phyloP scores from a whole-genome alignment of 2,329 filamentous ascomycete species.

The Fusarium xyrophilum region DNA sequence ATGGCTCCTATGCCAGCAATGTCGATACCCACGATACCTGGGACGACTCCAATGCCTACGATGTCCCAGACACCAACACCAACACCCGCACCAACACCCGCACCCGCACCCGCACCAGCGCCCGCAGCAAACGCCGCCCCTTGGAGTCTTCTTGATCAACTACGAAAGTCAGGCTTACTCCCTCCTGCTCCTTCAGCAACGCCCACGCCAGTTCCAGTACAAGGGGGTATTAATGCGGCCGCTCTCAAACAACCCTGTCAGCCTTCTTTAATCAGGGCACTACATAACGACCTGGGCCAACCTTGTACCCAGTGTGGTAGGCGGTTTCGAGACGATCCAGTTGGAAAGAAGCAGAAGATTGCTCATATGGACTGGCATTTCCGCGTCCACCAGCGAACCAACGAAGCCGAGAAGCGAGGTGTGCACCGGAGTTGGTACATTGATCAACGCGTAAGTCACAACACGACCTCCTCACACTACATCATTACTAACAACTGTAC shows the following conservation, averaged over 20 bases:
- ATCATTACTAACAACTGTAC: constrained; percentile 38
- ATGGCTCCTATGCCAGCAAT: constrained; percentile 52
- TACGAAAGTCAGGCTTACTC: constrained; percentile 73
- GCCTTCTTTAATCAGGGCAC: constrained; percentile 72
- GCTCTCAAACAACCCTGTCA: constrained; percentile 79
- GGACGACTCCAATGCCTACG: constrained; percentile 56
- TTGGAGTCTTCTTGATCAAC: constrained; percentile 68
- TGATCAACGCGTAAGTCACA: constrained; percentile 74
- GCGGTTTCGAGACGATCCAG: constrained; percentile 78
- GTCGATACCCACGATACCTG: constrained; percentile 20
- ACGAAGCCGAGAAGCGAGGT: constrained; percentile 82
- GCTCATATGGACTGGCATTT: constrained; percentile 99
- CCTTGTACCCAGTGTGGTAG: constrained; percentile 92
- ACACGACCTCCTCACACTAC: neutral
- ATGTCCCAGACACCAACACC: constrained; percentile 43
- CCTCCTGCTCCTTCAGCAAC: constrained; percentile 52
- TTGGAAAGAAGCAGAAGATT: constrained; percentile 84
- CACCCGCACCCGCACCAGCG: constrained; percentile 45
- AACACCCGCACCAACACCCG: constrained; percentile 44
- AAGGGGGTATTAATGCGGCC: constrained; percentile 67
- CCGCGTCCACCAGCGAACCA: constrained; percentile 86
- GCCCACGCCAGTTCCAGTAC: constrained; percentile 50
- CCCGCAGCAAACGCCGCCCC: constrained; percentile 54
- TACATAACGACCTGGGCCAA: constrained; percentile 84
- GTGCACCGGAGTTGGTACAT: constrained; percentile 96